phyloP scores from a whole-genome alignment of 163 green algal species.

The Chlamydomonas reinhardtii region DNA sequence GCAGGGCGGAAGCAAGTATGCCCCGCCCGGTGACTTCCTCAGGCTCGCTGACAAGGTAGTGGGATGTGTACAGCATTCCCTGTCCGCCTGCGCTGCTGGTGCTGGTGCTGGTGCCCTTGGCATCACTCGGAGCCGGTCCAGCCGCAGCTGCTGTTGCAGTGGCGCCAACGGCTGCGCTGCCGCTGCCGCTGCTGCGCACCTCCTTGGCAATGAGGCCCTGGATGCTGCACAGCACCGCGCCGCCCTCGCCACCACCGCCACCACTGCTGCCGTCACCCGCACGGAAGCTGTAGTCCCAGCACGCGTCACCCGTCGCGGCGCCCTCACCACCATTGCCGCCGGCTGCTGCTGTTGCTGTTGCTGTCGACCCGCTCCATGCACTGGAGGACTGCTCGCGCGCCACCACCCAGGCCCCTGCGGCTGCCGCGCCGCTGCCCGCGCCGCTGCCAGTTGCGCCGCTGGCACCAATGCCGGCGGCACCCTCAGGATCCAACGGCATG shows the following conservation, averaged over 20 bases:
- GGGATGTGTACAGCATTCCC: not conserved
- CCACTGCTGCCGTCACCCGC: no score
- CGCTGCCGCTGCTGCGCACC: not conserved
- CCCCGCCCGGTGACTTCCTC: not conserved
- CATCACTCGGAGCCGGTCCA: not conserved
- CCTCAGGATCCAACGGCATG: not conserved
- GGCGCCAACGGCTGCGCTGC: not conserved
- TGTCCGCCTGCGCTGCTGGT: no score
- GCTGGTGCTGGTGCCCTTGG: not conserved
- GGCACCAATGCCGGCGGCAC: not conserved
- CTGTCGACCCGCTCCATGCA: not conserved
- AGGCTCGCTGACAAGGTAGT: not conserved
- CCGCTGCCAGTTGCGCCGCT: no score
- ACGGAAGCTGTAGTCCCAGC: slow-evolving; percentile 59
- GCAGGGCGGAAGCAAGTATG: not conserved
- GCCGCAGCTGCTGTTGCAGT: not conserved
- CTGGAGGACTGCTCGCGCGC: not conserved
- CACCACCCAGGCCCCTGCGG: not conserved
- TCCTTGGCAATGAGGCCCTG: slow-evolving; percentile 1
- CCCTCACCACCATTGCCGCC: no score
- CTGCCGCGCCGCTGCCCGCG: not conserved
- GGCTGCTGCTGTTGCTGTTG: no score
- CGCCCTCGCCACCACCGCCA: not conserved
- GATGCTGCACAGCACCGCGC: not conserved
- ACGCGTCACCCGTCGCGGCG: not conserved